These are phyloP conservation scores for Priceomyces castillae DNA, from an alignment of 805 yeast species.

Conservation along the genomic window DNA sequence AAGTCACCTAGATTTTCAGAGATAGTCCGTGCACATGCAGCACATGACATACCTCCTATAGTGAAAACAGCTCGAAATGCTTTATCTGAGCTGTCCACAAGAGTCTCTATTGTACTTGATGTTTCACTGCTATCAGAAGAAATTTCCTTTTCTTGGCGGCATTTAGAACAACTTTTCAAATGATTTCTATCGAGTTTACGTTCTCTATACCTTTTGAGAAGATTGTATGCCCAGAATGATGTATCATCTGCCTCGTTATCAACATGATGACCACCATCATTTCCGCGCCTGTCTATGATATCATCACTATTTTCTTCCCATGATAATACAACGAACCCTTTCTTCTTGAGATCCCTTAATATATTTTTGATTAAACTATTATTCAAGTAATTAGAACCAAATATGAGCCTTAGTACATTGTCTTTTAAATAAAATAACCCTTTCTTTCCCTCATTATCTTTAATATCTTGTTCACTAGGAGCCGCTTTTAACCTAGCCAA, in stretches of 20 bases:
- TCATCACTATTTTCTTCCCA: slow-evolving; percentile 31
- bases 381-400: slow-evolving; percentile 13
- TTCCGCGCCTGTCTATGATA: slow-evolving; percentile 14
- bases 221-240: slow-evolving; percentile 9
- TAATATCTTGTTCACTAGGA: slow-evolving; percentile 5
- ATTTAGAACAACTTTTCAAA: slow-evolving; percentile 39
- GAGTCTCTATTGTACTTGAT: slow-evolving; percentile 24
- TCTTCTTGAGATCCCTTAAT: slow-evolving; percentile 21
- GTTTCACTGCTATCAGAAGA: slow-evolving; percentile 5
- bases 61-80: slow-evolving; percentile 50
- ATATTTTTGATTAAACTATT: slow-evolving; percentile 21
- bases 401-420: slow-evolving; percentile 27
- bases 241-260: slow-evolving; percentile 16
- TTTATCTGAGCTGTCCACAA: slow-evolving; percentile 20
- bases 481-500: neutral
- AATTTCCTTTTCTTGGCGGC: slow-evolving; percentile 27
- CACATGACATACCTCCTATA: slow-evolving; percentile 46
- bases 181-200: slow-evolving; percentile 29
- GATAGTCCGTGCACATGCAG: slow-evolving; percentile 33
- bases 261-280: slow-evolving; percentile 2
- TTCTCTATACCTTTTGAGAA: slow-evolving; percentile 16
- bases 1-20: slow-evolving; percentile 27
- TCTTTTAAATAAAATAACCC: slow-evolving; percentile 19
- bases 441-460: slow-evolving; percentile 4
- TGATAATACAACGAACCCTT: slow-evolving; percentile 37